Evolutionary conservation across 148 eudicot species (phyloP).

Genomic region (Chenopodium album): DNA sequence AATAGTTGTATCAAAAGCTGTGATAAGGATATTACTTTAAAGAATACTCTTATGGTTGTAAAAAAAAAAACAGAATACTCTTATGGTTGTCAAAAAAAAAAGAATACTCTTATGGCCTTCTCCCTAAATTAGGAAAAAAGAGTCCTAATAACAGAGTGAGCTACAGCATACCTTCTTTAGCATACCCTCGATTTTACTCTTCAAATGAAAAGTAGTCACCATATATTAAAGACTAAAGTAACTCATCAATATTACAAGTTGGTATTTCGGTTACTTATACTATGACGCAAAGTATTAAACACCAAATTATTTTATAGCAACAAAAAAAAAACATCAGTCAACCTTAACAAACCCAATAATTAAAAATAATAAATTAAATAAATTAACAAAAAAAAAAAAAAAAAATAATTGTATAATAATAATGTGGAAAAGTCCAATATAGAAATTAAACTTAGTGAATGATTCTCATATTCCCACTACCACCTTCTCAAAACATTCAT

Average conservation of each 20-base stretch:
- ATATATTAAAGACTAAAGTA: neutral
- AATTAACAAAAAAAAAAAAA: neutral
- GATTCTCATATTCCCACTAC: slow-evolving; percentile 16
- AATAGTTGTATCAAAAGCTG: too few species aligned
- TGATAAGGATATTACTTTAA: too few species aligned
- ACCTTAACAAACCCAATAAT: slow-evolving; percentile 16
- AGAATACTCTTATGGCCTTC: too few species aligned
- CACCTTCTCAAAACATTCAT: neutral
- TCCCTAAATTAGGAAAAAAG: too few species aligned
- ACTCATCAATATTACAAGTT: neutral
- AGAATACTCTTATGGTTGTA: too few species aligned
- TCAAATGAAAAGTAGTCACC: neutral
- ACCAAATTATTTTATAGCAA: too few species aligned
- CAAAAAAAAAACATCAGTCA: neutral
- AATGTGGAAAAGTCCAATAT: slow-evolving; percentile 10
- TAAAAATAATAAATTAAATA: neutral
- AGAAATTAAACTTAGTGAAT: neutral
- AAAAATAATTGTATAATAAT: neutral
- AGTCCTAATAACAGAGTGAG: too few species aligned
- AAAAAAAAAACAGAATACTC: too few species aligned
- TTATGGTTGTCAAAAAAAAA: too few species aligned
- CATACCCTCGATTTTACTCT: too few species aligned
- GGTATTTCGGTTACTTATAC: slow-evolving; percentile 18
- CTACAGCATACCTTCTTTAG: too few species aligned
- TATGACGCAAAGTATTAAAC: slow-evolving; percentile 31